Percentiles rank a stretch among this genome's conserved stretches.
phyloP scores from a whole-genome alignment of 2,329 filamentous ascomycete genomes.

The Monilinia fructigena region DNA sequence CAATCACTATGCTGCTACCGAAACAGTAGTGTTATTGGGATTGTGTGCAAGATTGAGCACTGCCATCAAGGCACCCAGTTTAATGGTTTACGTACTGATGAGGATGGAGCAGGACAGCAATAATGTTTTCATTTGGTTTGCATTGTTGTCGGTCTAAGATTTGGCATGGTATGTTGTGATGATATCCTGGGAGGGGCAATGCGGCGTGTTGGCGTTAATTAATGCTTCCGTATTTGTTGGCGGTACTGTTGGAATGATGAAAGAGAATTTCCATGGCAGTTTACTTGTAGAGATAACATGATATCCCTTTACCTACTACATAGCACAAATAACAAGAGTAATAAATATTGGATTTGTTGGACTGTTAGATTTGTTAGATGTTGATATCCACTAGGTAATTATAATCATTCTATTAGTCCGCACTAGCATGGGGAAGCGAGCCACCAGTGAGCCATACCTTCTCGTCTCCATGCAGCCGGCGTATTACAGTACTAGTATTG shows the following conservation, averaged over 20 bases:
- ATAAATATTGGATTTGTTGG: neutral
- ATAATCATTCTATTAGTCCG: neutral
- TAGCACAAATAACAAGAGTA: neutral
- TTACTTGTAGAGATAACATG: slow-evolving; percentile 3
- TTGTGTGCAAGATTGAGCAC: slow-evolving; percentile 80
- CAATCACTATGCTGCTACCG: slow-evolving; percentile 95
- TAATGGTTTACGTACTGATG: slow-evolving; percentile 58
- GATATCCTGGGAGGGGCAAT: slow-evolving; percentile 25
- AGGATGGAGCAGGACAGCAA: slow-evolving; percentile 44
- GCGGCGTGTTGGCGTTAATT: slow-evolving; percentile 19
- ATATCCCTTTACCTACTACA: neutral
- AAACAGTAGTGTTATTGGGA: slow-evolving; percentile 90
- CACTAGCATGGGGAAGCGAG: neutral
- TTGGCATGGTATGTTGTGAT: slow-evolving; percentile 21
- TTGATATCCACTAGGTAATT: neutral
- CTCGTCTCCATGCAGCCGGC: slow-evolving; percentile 11
- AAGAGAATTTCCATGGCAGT: neutral
- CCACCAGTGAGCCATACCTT: neutral
- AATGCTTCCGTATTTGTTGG: neutral
- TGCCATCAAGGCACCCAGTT: slow-evolving; percentile 71
- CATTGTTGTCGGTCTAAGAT: slow-evolving; percentile 16
- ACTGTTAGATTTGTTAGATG: too few relatives aligned
- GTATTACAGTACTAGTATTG: too few relatives aligned
- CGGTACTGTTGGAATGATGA: neutral
- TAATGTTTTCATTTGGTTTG: slow-evolving; percentile 20